Base-by-base conservation (phyloP, 1,284 basidiomycete genomes). In the Moesziomyces globuligerus region DNA sequence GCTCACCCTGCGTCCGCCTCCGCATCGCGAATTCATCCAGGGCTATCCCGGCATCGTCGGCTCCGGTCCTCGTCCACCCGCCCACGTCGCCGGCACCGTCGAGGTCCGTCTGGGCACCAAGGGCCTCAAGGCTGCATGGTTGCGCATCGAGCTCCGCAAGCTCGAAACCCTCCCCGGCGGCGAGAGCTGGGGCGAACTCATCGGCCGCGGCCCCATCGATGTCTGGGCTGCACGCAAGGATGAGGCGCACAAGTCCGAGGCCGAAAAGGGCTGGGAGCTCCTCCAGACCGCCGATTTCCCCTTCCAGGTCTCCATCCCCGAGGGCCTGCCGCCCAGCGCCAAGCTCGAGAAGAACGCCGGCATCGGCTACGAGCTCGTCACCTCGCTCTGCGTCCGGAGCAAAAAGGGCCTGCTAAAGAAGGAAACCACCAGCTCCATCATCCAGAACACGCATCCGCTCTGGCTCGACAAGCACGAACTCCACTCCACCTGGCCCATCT, bases 401-500 rank as follows among this genome's bases (percentile, higher is more conserved):
- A 71, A 73, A 23, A 78, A 73, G 40, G 74, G 76, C 21, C 40
- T 81, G 13, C 52, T 73, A 23, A 55, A 61, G 38, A 72, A 72
- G 54, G 70, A 75, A 44, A 56, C 50, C 1, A 65, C 65, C 24
- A 68, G 64, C 50, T 74, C 73, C 26, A 64, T 81, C 56, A 68
- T 81, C 25, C 69, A 80, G 29, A 73, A 74, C 41, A 72, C 66
- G 7, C 75, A 75, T 47, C 70, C 73, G 0, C 46, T 81, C 23
- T 69, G 70, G 51, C 64, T 81, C 29, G 78, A 79, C 49, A 81
- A 81, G 64, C 79, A 81, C 66, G 80, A 81, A 45, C 64, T 81
- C 3, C 80, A 81, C 55, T 78, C 79, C 10, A 68, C 72, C 10
- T 81, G 79, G 78, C 78, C 79, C 18, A 49, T 77, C 40, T 81